phyloP scores from a whole-genome alignment of 2,329 filamentous ascomycete genomes.

The Clarireedia hainanense region DNA sequence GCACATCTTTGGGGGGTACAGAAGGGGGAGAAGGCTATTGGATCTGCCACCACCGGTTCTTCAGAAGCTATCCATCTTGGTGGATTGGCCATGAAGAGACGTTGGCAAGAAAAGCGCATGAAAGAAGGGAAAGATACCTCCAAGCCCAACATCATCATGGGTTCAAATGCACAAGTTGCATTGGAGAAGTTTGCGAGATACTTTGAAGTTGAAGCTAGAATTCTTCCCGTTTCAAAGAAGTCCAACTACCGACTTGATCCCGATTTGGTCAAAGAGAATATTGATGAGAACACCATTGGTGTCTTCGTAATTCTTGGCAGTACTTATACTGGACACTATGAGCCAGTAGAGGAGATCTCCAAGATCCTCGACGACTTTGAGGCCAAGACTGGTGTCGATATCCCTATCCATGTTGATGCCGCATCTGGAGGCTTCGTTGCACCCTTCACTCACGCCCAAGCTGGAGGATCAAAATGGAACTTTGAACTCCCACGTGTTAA shows the following conservation, averaged over 20 bases:
- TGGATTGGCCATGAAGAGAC: slow-evolving; percentile 65
- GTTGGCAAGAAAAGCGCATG: slow-evolving; percentile 58
- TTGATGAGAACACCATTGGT: slow-evolving; percentile 73
- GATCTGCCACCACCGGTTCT: slow-evolving; percentile 62
- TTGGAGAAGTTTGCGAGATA: slow-evolving; percentile 67
- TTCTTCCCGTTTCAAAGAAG: slow-evolving; percentile 53
- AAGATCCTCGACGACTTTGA: slow-evolving; percentile 57
- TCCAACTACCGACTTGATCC: slow-evolving; percentile 57
- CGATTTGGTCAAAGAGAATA: slow-evolving; percentile 53
- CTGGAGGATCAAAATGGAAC: slow-evolving; percentile 52
- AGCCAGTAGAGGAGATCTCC: slow-evolving; percentile 61
- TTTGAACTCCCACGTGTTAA: slow-evolving; percentile 55
- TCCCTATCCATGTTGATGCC: slow-evolving; percentile 61
- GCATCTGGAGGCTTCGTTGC: slow-evolving; percentile 55
- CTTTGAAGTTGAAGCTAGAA: slow-evolving; percentile 63
- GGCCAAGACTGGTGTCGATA: slow-evolving; percentile 51
- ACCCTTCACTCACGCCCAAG: slow-evolving; percentile 49
- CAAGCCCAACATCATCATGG: slow-evolving; percentile 69
- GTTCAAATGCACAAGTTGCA: slow-evolving; percentile 64
- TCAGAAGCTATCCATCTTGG: slow-evolving; percentile 65
- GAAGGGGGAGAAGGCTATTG: slow-evolving; percentile 55
- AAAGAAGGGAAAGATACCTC: slow-evolving; percentile 53
- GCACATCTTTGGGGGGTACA: slow-evolving; percentile 57
- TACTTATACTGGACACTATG: slow-evolving; percentile 68
- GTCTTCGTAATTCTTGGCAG: slow-evolving; percentile 64